phyloP scores from a whole-genome alignment of 176 grass and related monocot species.

The Pharus latifolius region DNA sequence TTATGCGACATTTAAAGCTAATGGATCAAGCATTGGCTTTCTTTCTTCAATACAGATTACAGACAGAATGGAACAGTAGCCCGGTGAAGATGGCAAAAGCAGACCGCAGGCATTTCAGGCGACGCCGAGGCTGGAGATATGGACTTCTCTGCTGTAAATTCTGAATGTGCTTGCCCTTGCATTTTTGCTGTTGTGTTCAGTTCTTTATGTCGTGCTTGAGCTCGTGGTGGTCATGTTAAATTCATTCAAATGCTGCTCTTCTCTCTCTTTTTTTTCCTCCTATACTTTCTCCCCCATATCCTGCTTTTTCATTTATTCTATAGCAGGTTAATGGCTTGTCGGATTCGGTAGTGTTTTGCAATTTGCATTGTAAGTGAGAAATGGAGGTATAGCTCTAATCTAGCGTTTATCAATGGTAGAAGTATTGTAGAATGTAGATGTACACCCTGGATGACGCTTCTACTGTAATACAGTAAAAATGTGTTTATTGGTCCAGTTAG shows the following conservation, averaged over 20 bases:
- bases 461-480: neutral
- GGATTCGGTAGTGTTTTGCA: constrained; percentile 39
- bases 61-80: constrained; percentile 80
- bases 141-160: constrained; percentile 83
- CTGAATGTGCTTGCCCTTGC: constrained; percentile 20
- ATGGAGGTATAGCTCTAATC: constrained; percentile 30
- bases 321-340: constrained; percentile 50
- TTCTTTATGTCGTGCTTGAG: constrained; percentile 14
- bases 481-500: neutral
- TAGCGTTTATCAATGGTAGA: neutral
- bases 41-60: constrained; percentile 39
- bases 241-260: constrained; percentile 36
- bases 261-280: neutral
- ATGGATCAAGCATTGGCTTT: neutral
- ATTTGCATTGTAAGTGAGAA: constrained; percentile 30
- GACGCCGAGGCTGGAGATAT: constrained; percentile 46
- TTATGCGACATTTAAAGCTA: neutral
- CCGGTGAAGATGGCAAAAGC: constrained; percentile 87
- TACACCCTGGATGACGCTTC: neutral
- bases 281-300: neutral
- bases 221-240: constrained; percentile 34
- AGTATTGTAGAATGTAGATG: neutral
- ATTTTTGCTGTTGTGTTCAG: constrained; percentile 11
- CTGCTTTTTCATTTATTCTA: constrained; percentile 47
- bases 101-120: constrained; percentile 45